Conservation (phyloP, 2,329 filamentous ascomycete species). For the Teratosphaeria nubilosa region DNA sequence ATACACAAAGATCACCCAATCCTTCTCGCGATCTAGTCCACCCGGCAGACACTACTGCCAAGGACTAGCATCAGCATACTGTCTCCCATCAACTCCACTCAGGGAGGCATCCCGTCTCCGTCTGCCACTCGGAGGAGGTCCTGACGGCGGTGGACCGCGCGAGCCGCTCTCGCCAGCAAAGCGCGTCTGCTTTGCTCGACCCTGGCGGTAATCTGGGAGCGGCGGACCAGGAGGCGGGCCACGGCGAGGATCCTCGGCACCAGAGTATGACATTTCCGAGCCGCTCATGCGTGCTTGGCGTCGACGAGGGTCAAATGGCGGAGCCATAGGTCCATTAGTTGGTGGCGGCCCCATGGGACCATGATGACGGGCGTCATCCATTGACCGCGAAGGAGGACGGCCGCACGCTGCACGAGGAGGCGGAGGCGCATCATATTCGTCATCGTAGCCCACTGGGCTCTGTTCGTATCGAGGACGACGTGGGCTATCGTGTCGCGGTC, state of each 20-base stretch:
- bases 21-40: background rate
- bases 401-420: constrained; percentile 1
- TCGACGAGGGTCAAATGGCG: constrained; percentile 5
- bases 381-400: background rate
- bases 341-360: background rate
- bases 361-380: background rate
- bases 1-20: background rate
- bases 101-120: constrained; percentile 1
- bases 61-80: constrained; percentile 9
- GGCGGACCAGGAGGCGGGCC: background rate
- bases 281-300: constrained; percentile 7
- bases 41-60: constrained; percentile 5
- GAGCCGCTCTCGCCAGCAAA: constrained; percentile 8
- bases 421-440: constrained; percentile 1
- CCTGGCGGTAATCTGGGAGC: background rate
- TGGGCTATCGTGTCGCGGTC: constrained; percentile 2
- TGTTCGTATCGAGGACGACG: constrained; percentile 8
- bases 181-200: constrained; percentile 12
- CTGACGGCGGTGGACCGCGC: background rate
- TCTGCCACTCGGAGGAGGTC: background rate
- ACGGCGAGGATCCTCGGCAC: constrained; percentile 4
- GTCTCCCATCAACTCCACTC: constrained; percentile 13
- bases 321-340: background rate
- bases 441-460: constrained; percentile 3
- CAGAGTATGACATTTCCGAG: constrained; percentile 4